phyloP scores from a whole-genome alignment of 129 eudicot species.

The Flaveria robusta region DNA sequence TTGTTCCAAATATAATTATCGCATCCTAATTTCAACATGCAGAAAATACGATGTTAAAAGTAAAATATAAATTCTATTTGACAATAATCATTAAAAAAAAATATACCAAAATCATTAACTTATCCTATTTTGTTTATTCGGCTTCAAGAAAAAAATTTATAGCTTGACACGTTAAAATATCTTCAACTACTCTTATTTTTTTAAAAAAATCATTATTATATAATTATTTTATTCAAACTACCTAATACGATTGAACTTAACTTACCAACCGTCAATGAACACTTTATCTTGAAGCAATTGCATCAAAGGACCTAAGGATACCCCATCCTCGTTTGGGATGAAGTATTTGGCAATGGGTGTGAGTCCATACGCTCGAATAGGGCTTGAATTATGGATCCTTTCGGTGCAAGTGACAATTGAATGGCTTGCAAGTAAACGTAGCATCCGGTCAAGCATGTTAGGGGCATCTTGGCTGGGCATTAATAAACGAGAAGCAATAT shows the following conservation, averaged over 20 bases:
- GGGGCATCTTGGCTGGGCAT: slow-evolving; percentile 22
- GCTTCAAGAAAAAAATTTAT: too few relatives aligned
- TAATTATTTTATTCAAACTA: too few relatives aligned
- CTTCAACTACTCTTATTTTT: too few relatives aligned
- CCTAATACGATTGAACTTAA: neutral
- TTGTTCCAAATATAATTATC: too few relatives aligned
- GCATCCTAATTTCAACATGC: too few relatives aligned
- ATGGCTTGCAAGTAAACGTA: slow-evolving; percentile 33
- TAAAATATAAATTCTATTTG: too few relatives aligned
- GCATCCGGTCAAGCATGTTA: slow-evolving; percentile 41
- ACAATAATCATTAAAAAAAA: too few relatives aligned
- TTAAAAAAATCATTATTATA: too few relatives aligned
- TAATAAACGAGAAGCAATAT: slow-evolving; percentile 17
- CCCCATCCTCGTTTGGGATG: slow-evolving; percentile 19
- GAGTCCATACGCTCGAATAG: slow-evolving; percentile 32
- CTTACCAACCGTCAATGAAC: slow-evolving; percentile 34
- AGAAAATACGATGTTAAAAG: too few relatives aligned
- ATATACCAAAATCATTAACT: too few relatives aligned
- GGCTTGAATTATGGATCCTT: neutral
- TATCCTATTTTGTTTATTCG: too few relatives aligned
- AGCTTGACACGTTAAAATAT: too few relatives aligned
- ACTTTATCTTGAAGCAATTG: slow-evolving; percentile 28
- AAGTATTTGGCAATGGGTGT: slow-evolving; percentile 32
- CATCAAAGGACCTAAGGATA: slow-evolving; percentile 15
- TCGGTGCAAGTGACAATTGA: slow-evolving; percentile 35